Conservation (phyloP, 768 basidiomycete genomes). For the Xerocomus potaroensis region DNA sequence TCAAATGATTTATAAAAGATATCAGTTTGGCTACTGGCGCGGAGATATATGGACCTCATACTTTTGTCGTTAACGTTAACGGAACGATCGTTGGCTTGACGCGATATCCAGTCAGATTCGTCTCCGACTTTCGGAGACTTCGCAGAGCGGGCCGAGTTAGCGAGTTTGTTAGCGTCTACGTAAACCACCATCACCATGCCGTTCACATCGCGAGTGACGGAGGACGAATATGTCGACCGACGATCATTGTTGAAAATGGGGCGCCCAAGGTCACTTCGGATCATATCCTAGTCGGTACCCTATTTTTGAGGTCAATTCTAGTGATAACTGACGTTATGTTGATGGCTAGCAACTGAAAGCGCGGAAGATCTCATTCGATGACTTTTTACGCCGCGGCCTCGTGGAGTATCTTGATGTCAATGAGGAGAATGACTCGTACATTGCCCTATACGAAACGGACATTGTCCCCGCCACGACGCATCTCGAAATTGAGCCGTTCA, state of each 20-base stretch:
- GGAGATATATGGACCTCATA: slow-evolving; percentile 91
- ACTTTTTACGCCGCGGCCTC: slow-evolving; percentile 86
- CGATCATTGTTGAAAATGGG: slow-evolving; percentile 91
- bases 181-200: slow-evolving; percentile 90
- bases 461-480: slow-evolving; percentile 84
- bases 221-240: slow-evolving; percentile 94
- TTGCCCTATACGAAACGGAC: slow-evolving; percentile 89
- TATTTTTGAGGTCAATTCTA: background rate
- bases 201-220: slow-evolving; percentile 98
- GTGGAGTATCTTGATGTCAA: slow-evolving; percentile 99
- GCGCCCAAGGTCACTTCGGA: slow-evolving; percentile 70
- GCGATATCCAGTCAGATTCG: slow-evolving; percentile 78
- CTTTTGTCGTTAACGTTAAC: slow-evolving; percentile 95
- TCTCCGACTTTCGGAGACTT: slow-evolving; percentile 85
- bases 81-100: slow-evolving; percentile 94
- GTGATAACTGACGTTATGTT: slow-evolving; percentile 5
- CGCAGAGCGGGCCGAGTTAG: slow-evolving; percentile 88
- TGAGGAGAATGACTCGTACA: slow-evolving; percentile 97
- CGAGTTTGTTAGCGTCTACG: slow-evolving; percentile 95
- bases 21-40: slow-evolving; percentile 89
- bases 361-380: slow-evolving; percentile 80
- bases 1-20: slow-evolving; percentile 46
- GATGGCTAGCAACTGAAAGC: slow-evolving; percentile 68
- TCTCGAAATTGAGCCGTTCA: slow-evolving; percentile 98
- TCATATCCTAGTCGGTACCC: slow-evolving; percentile 61